Evolutionary conservation across 768 basidiomycete genomes (phyloP).

Genomic region (Sarcodon aspratus): DNA sequence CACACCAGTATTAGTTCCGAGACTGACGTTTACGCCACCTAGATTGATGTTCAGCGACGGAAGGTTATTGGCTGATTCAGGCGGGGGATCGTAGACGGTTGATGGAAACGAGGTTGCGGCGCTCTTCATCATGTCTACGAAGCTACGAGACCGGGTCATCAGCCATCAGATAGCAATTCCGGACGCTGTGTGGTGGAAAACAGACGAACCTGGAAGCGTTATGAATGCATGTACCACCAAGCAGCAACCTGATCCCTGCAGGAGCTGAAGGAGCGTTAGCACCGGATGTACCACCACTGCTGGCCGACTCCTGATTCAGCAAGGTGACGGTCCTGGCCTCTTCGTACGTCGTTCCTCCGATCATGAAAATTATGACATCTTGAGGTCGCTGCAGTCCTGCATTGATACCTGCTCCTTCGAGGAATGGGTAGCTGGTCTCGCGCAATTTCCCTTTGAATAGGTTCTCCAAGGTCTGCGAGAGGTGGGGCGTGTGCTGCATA

Average conservation of each 20-base stretch:
- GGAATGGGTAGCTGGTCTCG: conserved; percentile 85
- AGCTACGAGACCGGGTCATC: conserved; percentile 33
- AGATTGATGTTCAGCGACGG: conserved; percentile 87
- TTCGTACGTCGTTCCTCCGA: conserved; percentile 94
- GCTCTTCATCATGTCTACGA: conserved; percentile 78
- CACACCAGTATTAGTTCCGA: conserved; percentile 85
- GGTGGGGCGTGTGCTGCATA: conserved; percentile 91
- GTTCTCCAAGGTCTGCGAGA: conserved; percentile 85
- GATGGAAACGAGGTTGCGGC: conserved; percentile 52
- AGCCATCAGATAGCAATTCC: not conserved
- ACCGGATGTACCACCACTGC: conserved; percentile 19
- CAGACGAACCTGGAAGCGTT: conserved; percentile 76
- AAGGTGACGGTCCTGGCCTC: conserved; percentile 81
- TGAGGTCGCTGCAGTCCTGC: conserved; percentile 74
- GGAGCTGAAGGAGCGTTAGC: conserved; percentile 29
- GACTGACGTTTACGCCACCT: conserved; percentile 83
- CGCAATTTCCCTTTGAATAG: conserved; percentile 77
- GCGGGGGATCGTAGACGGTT: conserved; percentile 65
- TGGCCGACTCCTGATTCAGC: conserved; percentile 71
- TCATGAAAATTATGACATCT: conserved; percentile 93
- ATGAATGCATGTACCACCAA: conserved; percentile 93
- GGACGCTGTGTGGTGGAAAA: not conserved
- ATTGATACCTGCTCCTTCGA: conserved; percentile 61
- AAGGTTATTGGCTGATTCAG: conserved; percentile 58
- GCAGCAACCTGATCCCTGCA: conserved; percentile 63